phyloP scores from a whole-genome alignment of 2,329 filamentous ascomycete genomes.

The Pseudocercospora crystallina region DNA sequence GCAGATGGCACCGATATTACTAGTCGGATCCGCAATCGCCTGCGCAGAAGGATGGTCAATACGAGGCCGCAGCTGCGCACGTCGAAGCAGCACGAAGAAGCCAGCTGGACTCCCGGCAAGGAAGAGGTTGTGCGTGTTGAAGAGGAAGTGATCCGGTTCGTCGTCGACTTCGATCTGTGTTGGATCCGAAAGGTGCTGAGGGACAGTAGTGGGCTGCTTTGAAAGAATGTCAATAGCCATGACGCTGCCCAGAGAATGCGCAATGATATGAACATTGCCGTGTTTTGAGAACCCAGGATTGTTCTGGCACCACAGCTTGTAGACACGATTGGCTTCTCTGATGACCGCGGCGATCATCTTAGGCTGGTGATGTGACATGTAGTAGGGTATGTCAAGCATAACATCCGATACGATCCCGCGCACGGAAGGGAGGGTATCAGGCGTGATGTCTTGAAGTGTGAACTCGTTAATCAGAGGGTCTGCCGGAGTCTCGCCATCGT shows the following conservation, averaged over 20 bases:
- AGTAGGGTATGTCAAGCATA: constrained; percentile 98
- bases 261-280: constrained; percentile 87
- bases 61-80: constrained; percentile 69
- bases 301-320: constrained; percentile 89
- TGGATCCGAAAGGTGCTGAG: constrained; percentile 42
- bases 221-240: constrained; percentile 93
- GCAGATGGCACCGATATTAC: constrained; percentile 58
- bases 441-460: constrained; percentile 84
- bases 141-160: constrained; percentile 68
- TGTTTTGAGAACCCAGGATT: constrained; percentile 77
- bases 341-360: constrained; percentile 92
- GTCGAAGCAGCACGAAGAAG: constrained; percentile 88
- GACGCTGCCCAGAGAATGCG: constrained; percentile 88
- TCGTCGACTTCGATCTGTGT: constrained; percentile 26
- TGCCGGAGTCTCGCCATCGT: constrained; percentile 43
- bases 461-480: constrained; percentile 55
- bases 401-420: constrained; percentile 93
- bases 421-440: constrained; percentile 82
- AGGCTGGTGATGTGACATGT: constrained; percentile 91
- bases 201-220: constrained; percentile 74
- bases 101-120: constrained; percentile 85
- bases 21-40: constrained; percentile 61
- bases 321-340: constrained; percentile 91
- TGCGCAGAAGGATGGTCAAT: constrained; percentile 74
- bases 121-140: constrained; percentile 87